Conservation (phyloP, 2,329 filamentous ascomycete genomes). For the Arachnomyces sp. region DNA sequence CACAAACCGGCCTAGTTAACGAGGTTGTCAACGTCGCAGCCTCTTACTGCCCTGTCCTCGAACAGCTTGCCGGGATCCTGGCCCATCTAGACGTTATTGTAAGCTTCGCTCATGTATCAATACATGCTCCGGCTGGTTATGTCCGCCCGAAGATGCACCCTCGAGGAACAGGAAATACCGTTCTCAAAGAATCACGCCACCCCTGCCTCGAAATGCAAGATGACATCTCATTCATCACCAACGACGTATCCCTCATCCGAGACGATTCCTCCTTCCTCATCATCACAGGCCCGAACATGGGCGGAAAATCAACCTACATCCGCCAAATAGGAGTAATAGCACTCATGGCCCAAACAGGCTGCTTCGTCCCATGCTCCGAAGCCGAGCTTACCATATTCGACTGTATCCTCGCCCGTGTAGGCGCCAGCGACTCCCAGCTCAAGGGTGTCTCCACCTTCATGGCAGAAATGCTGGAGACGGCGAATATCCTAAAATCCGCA, state of each 20-base stretch:
- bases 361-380: slow-evolving; percentile 85
- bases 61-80: slow-evolving; percentile 78
- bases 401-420: slow-evolving; percentile 90
- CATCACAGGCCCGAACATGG: slow-evolving; percentile 98
- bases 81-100: slow-evolving; percentile 94
- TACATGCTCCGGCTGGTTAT: slow-evolving; percentile 88
- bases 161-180: slow-evolving; percentile 77
- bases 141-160: slow-evolving; percentile 84
- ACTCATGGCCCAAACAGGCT: slow-evolving; percentile 93
- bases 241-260: slow-evolving; percentile 77
- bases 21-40: slow-evolving; percentile 91
- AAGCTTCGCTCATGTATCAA: slow-evolving; percentile 83
- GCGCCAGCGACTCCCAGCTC: slow-evolving; percentile 90
- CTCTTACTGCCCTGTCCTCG: slow-evolving; percentile 88
- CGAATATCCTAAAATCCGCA: slow-evolving; percentile 95
- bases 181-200: slow-evolving; percentile 88
- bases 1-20: slow-evolving; percentile 79
- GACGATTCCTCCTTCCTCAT: slow-evolving; percentile 83
- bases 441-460: slow-evolving; percentile 99
- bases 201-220: slow-evolving; percentile 99
- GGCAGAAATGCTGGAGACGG: slow-evolving; percentile 98
- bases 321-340: slow-evolving; percentile 95
- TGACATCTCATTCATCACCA: slow-evolving; percentile 96
- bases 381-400: slow-evolving; percentile 95
- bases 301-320: slow-evolving; percentile 97